phyloP scores from a whole-genome alignment of 352 stramenopile species.

The Phytophthora citrophthora region DNA sequence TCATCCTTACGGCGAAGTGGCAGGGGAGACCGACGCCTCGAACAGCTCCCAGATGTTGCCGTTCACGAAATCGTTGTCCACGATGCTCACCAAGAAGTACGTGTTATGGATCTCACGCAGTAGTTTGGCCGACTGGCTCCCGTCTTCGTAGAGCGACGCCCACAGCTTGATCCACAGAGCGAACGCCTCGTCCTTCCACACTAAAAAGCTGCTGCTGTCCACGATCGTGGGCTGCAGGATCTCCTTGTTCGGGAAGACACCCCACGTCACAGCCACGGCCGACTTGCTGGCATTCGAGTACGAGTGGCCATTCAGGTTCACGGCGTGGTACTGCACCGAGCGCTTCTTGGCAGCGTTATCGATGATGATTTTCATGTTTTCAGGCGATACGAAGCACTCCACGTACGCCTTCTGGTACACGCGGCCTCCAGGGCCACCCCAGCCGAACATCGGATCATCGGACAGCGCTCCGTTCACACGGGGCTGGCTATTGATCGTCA shows the following conservation, averaged over 20 bases:
- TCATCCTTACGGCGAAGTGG: slow-evolving; percentile 27
- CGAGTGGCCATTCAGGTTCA: slow-evolving; percentile 90
- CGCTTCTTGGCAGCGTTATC: slow-evolving; percentile 84
- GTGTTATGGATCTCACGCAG: slow-evolving; percentile 96
- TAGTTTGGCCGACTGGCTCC: slow-evolving; percentile 88
- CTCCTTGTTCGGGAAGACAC: slow-evolving; percentile 97
- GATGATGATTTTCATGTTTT: slow-evolving; percentile 92
- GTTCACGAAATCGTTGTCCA: slow-evolving; percentile 98
- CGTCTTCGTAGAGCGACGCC: slow-evolving; percentile 96
- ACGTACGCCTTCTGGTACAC: slow-evolving; percentile 99
- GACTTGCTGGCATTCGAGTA: slow-evolving; percentile 91
- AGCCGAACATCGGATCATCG: slow-evolving; percentile 95
- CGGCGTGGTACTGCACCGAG: slow-evolving; percentile 91
- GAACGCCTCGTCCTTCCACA: slow-evolving; percentile 98
- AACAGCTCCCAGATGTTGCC: slow-evolving; percentile 89
- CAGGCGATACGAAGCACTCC: slow-evolving; percentile 97
- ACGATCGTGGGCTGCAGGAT: slow-evolving; percentile 98
- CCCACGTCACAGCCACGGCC: slow-evolving; percentile 97
- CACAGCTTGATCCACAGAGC: slow-evolving; percentile 96
- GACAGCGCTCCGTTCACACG: slow-evolving; percentile 92
- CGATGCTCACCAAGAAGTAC: slow-evolving; percentile 98
- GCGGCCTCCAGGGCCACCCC: slow-evolving; percentile 94
- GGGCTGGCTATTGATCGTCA: slow-evolving; percentile 97
- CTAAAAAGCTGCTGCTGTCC: slow-evolving; percentile 96
- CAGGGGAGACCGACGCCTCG: slow-evolving; percentile 30